phyloP scores from a whole-genome alignment of 1,139 yeast species.

The Pichia sp. region DNA sequence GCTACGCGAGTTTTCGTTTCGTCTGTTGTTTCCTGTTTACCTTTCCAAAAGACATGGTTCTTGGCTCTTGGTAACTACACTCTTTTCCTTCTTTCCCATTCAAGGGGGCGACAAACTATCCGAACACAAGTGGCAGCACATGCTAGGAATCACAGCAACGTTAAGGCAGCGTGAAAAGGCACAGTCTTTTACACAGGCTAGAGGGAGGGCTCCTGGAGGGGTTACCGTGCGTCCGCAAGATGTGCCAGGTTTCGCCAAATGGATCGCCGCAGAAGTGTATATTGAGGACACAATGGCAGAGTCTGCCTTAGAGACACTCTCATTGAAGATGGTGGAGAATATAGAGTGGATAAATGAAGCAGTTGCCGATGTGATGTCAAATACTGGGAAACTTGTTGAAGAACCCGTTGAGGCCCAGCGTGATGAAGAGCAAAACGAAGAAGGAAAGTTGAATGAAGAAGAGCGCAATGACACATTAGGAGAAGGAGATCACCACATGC shows the following conservation, averaged over 20 bases:
- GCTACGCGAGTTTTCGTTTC: no score
- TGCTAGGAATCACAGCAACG: no score
- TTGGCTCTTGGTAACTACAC: no score
- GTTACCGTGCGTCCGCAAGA: slow-evolving; percentile 5
- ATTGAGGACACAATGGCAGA: slow-evolving; percentile 23
- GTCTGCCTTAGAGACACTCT: slow-evolving; percentile 15
- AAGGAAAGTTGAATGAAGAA: background rate
- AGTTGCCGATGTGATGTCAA: slow-evolving; percentile 23
- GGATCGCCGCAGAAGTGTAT: slow-evolving; percentile 37
- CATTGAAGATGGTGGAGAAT: slow-evolving; percentile 11
- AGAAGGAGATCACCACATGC: no score
- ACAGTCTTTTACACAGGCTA: no score
- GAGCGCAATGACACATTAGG: background rate
- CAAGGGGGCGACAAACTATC: no score
- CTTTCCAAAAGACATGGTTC: no score
- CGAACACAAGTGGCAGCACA: no score
- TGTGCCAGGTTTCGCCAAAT: slow-evolving; percentile 37
- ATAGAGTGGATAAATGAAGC: slow-evolving; percentile 26
- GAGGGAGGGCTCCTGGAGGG: no score
- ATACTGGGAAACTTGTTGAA: slow-evolving; percentile 7
- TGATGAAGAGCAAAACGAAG: background rate
- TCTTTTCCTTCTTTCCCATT: no score
- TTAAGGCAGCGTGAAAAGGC: no score
- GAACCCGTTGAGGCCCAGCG: background rate
- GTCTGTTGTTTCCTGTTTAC: no score